Base-by-base conservation (phyloP, 345 rosid genomes). In the Draba incana region DNA sequence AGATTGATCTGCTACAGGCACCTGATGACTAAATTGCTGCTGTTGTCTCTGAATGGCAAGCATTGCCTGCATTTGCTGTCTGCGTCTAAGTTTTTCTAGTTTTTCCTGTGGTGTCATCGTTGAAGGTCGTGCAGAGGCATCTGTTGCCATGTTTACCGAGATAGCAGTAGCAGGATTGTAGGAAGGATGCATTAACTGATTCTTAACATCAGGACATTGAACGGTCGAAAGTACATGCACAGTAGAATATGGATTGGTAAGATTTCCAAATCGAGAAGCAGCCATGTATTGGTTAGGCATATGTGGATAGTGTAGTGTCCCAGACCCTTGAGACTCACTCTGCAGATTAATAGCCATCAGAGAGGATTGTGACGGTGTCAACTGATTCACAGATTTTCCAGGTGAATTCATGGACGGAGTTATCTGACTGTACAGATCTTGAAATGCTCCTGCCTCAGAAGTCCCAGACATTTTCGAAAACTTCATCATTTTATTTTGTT, bases 41-140 rank as follows among this genome's bases (percentile, higher is more conserved):
- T 79, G 89, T 77, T 94, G 96, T 72, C 88, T 82, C 80, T 86
- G 89, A 75, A 94, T 89, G 63, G 99, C 99, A 80, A 89, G 86
- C 86, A 94, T 75, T 66, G 99, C 99, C 79, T 84, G 99, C 89
- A 91, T 87, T 77, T 94, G 97, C 82, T 94, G 99, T 66, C 88
- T 83, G 53, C 96, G 82, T 83, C 92, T 83, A 62, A 94, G 77
- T 60, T 94, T 94, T 78, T 92, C 97, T 59, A 92, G 84, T 79
- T 92, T 94, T 79, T 92, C 99, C 69, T 80, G 92, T 14, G 99
- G 98, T 10, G 96, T 92, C 99, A 94, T 91, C 25, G 78, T 82
- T 77, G 77, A 85, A 80, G 83, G 69, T 53, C 82, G 83, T 46
- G 59, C 77, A 59, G 78, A 61, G 70, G 79, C 66, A 62, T 81